These are phyloP conservation scores for Candida hispaniensis DNA, from an alignment of 805 yeast species.

Conservation along the genomic window DNA sequence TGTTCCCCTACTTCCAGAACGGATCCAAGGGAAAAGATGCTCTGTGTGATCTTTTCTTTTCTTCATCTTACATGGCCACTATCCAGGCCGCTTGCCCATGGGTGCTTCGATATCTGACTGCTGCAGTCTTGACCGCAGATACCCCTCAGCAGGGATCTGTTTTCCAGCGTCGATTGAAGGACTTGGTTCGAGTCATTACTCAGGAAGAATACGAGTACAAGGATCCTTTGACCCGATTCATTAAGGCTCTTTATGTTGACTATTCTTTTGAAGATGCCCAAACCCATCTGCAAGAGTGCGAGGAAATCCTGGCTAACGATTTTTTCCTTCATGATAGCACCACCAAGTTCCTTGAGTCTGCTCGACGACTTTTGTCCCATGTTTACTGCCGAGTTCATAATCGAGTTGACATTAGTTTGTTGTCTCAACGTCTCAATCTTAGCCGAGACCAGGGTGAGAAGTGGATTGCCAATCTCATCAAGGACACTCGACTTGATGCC, in stretches of 20 bases:
- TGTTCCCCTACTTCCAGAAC: conserved; percentile 48
- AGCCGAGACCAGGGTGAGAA: conserved; percentile 39
- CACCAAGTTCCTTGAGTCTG: conserved; percentile 36
- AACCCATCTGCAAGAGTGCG: conserved; percentile 38
- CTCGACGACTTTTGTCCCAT: conserved; percentile 43
- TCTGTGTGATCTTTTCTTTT: conserved; percentile 46
- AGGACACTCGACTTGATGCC: conserved; percentile 43
- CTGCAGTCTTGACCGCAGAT: conserved; percentile 38
- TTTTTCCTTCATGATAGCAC: conserved; percentile 42
- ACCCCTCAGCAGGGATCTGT: conserved; percentile 27
- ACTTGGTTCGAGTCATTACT: conserved; percentile 44
- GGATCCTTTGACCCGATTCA: conserved; percentile 52
- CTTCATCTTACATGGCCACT: conserved; percentile 50
- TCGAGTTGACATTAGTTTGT: conserved; percentile 36
- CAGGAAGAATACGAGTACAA: conserved; percentile 55
- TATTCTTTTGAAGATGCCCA: conserved; percentile 49
- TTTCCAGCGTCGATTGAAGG: conserved; percentile 47
- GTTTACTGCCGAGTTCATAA: conserved; percentile 46
- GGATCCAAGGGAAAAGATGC: conserved; percentile 42
- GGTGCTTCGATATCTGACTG: conserved; percentile 54
- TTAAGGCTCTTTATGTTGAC: conserved; percentile 45
- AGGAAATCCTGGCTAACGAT: conserved; percentile 41
- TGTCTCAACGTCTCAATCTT: conserved; percentile 38
- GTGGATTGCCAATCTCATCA: conserved; percentile 42
- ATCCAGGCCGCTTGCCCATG: conserved; percentile 66